Percentiles rank a stretch among this genome's conserved stretches.
Evolutionary conservation across 2,329 filamentous ascomycete genomes (phyloP).

Genomic region (Nemania diffusa): DNA sequence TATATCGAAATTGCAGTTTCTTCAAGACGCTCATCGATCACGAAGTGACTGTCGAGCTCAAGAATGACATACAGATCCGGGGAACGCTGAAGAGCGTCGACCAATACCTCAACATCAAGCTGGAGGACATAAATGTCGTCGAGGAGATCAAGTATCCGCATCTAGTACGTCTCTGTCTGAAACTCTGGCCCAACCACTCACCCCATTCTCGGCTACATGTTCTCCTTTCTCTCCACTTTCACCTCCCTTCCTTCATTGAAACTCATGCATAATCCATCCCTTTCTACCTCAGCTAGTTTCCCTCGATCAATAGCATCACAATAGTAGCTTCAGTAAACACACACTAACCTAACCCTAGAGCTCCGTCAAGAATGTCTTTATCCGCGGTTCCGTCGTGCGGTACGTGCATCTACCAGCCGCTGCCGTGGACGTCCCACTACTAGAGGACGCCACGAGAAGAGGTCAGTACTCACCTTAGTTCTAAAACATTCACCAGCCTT

Average conservation of each 20-base stretch:
- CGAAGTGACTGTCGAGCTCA: constrained; percentile 97
- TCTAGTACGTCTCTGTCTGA: constrained; percentile 68
- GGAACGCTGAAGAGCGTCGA: constrained; percentile 97
- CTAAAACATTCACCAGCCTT: too few species aligned
- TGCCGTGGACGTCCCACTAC: constrained; percentile 83
- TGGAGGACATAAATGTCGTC: constrained; percentile 92
- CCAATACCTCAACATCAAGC: constrained; percentile 99
- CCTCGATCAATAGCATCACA: not conserved
- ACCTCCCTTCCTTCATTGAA: not conserved
- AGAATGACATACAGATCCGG: constrained; percentile 98
- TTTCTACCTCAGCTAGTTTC: not conserved
- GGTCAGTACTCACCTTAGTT: constrained; percentile 60
- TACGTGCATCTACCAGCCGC: constrained; percentile 88
- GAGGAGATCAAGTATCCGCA: constrained; percentile 97
- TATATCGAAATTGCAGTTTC: constrained; percentile 70
- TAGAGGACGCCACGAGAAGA: constrained; percentile 92
- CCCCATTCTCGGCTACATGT: not conserved
- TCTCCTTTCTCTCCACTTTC: not conserved
- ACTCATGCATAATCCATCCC: not conserved
- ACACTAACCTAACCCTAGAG: constrained; percentile 54
- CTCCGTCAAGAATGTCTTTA: constrained; percentile 95
- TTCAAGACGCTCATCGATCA: constrained; percentile 99
- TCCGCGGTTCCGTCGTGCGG: constrained; percentile 89
- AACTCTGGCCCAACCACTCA: not conserved
- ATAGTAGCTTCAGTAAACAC: not conserved